phyloP scores from a whole-genome alignment of 2,329 filamentous ascomycete species.

The Fusarium luffae region DNA sequence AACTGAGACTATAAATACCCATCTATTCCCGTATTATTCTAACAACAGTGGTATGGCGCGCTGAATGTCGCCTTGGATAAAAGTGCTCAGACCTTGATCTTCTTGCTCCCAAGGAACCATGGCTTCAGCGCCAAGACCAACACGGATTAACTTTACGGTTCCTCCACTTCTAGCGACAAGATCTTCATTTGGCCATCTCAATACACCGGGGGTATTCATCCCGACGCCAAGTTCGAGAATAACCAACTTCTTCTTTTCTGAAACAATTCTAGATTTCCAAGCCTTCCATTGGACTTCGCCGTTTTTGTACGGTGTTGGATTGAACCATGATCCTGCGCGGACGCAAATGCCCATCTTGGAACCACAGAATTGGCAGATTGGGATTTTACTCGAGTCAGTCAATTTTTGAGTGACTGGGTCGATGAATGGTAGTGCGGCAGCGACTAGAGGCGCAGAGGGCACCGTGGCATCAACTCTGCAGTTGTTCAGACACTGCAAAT shows the following conservation, averaged over 20 bases:
- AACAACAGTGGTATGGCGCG: not conserved
- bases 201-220: slow-evolving; percentile 40
- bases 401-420: slow-evolving; percentile 32
- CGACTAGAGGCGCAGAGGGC: slow-evolving; percentile 20
- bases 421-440: slow-evolving; percentile 4
- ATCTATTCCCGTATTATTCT: not conserved
- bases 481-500: slow-evolving; percentile 37
- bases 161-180: slow-evolving; percentile 23
- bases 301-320: slow-evolving; percentile 19
- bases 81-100: slow-evolving; percentile 34
- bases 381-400: slow-evolving; percentile 25
- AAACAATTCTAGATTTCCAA: slow-evolving; percentile 4
- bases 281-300: slow-evolving; percentile 28
- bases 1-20: not conserved
- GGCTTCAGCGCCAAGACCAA: slow-evolving; percentile 36
- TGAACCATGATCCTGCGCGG: slow-evolving; percentile 36
- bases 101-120: slow-evolving; percentile 39
- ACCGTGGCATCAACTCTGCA: slow-evolving; percentile 25
- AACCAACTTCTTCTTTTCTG: slow-evolving; percentile 32
- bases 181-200: slow-evolving; percentile 42
- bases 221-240: slow-evolving; percentile 40
- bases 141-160: slow-evolving; percentile 28
- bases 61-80: slow-evolving; percentile 33
- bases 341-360: slow-evolving; percentile 41
- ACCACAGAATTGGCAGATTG: slow-evolving; percentile 29